Conservation (phyloP, 768 basidiomycete species). For the Leccinum truebloodii region DNA sequence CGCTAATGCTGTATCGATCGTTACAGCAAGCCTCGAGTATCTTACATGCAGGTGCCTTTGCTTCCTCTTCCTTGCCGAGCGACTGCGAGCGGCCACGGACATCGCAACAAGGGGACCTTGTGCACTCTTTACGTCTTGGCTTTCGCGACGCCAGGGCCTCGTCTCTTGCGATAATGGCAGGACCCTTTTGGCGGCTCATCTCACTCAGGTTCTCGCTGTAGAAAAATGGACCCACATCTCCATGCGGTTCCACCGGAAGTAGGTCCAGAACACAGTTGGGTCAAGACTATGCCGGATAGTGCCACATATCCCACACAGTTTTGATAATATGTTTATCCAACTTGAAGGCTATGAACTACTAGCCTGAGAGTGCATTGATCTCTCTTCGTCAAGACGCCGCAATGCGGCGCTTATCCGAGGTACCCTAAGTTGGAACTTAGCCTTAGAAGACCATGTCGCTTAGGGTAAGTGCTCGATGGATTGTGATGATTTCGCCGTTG, state of each 20-base stretch:
- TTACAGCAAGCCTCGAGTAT: neutral
- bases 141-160: neutral
- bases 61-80: neutral
- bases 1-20: neutral
- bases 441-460: neutral
- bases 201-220: neutral
- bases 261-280: neutral
- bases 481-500: neutral
- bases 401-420: neutral
- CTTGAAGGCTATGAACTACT: neutral
- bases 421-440: neutral
- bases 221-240: neutral
- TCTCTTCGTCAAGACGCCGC: neutral
- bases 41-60: neutral
- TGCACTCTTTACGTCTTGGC: neutral
- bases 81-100: neutral
- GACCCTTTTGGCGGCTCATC: constrained; percentile 2
- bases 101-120: neutral
- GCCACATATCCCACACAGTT: neutral
- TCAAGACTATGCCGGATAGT: neutral
- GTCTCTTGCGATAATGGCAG: neutral
- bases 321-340: neutral
- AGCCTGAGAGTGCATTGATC: neutral
- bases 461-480: neutral
- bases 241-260: neutral